These are phyloP conservation scores for Hypoxylon sp. DNA, from an alignment of 2,329 filamentous ascomycete species.

Conservation along the genomic window DNA sequence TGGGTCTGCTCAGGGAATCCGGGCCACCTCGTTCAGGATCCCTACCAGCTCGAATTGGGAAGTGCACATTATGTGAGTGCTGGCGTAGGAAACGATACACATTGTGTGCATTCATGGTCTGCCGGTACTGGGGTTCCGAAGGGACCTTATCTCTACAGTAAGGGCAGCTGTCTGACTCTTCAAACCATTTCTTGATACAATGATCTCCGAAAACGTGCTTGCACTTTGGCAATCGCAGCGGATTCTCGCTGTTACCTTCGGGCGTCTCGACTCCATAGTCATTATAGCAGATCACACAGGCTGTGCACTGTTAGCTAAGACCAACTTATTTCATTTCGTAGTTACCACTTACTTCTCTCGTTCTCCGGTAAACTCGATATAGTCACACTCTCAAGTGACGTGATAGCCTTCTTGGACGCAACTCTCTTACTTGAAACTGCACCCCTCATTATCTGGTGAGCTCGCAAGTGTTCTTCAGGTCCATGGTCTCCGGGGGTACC, in stretches of 20 bases:
- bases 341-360: constrained; percentile 62
- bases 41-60: constrained; percentile 40
- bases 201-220: constrained; percentile 75
- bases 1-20: constrained; percentile 32
- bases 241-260: constrained; percentile 70
- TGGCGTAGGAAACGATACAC: constrained; percentile 50
- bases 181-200: constrained; percentile 77
- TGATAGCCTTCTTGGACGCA: constrained; percentile 64
- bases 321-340: constrained; percentile 15
- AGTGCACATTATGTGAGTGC: constrained; percentile 46
- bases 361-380: constrained; percentile 61
- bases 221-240: constrained; percentile 72
- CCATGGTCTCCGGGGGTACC: constrained; percentile 4
- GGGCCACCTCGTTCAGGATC: constrained; percentile 38
- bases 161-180: constrained; percentile 73
- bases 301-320: constrained; percentile 56
- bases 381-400: constrained; percentile 63
- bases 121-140: constrained; percentile 59
- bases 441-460: constrained; percentile 64
- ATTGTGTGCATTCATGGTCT: constrained; percentile 35
- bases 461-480: constrained; percentile 56
- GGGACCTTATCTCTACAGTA: constrained; percentile 75
- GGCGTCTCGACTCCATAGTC: constrained; percentile 71
- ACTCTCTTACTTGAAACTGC: constrained; percentile 61
- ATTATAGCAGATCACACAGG: constrained; percentile 76